Conservation (phyloP, 805 yeast genomes). For the Kazachstania africana region DNA sequence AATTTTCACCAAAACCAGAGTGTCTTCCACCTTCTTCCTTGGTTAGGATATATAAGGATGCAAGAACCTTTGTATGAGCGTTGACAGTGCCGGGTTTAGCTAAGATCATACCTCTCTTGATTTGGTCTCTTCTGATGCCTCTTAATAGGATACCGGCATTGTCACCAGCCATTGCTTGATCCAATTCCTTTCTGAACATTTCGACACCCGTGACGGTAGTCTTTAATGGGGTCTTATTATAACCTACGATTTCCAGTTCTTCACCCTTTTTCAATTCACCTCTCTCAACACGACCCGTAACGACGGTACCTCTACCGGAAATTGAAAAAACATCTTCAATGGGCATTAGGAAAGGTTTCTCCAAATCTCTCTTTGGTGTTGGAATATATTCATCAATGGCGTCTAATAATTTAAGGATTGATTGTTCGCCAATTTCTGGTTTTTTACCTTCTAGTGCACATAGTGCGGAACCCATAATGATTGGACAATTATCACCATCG, state of each 20-base stretch:
- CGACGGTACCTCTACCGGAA: conserved; percentile 99
- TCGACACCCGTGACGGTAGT: conserved; percentile 96
- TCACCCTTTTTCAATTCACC: conserved; percentile 97
- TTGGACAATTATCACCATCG: conserved; percentile 97
- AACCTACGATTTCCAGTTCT: conserved; percentile 94
- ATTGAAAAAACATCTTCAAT: conserved; percentile 96
- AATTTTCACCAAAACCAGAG: conserved; percentile 92
- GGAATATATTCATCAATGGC: conserved; percentile 94
- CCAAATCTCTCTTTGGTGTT: conserved; percentile 92
- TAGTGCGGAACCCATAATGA: conserved; percentile 95
- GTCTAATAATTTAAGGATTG: conserved; percentile 71
- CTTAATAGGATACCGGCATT: conserved; percentile 95
- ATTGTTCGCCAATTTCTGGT: conserved; percentile 86
- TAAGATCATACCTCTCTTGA: conserved; percentile 94
- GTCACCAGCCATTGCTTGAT: conserved; percentile 97
- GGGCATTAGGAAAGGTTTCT: conserved; percentile 93
- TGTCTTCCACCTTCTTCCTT: conserved; percentile 99
- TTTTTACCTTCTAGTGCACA: conserved; percentile 83
- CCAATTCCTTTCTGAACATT: conserved; percentile 98
- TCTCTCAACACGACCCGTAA: conserved; percentile 98
- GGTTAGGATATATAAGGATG: conserved; percentile 84
- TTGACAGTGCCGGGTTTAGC: conserved; percentile 86
- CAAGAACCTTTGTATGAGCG: conserved; percentile 88
- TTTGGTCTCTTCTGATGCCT: conserved; percentile 96
- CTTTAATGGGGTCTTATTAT: conserved; percentile 75